These are phyloP conservation scores for Zalerion maritima DNA, from an alignment of 495 filamentous ascomycete genomes.

Conservation along the genomic window DNA sequence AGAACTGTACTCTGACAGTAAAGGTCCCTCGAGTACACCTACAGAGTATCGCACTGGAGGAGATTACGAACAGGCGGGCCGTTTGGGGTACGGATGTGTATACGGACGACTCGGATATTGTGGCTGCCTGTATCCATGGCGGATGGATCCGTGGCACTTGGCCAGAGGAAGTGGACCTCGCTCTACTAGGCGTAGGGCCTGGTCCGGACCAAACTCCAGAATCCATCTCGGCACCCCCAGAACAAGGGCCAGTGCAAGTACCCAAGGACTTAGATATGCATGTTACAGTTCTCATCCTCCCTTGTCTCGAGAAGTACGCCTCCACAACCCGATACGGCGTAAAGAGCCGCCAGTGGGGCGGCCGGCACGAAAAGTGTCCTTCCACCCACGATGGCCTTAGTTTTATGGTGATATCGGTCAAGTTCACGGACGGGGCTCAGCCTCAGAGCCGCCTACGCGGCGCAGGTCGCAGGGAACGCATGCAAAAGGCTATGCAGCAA, in stretches of 20 bases:
- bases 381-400: slow-evolving; percentile 70
- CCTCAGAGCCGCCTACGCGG: slow-evolving; percentile 39
- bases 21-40: slow-evolving; percentile 74
- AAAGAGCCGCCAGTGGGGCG: slow-evolving; percentile 59
- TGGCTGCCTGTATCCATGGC: slow-evolving; percentile 85
- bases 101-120: slow-evolving; percentile 86
- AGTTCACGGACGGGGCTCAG: slow-evolving; percentile 66
- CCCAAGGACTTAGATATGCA: slow-evolving; percentile 60
- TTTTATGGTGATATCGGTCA: slow-evolving; percentile 62
- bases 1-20: slow-evolving; percentile 82
- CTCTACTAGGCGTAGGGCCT: slow-evolving; percentile 50
- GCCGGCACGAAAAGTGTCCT: slow-evolving; percentile 19
- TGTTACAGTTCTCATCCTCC: slow-evolving; percentile 71
- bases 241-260: slow-evolving; percentile 33
- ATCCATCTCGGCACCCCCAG: slow-evolving; percentile 27
- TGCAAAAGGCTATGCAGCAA: slow-evolving; percentile 30
- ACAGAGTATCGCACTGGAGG: slow-evolving; percentile 48
- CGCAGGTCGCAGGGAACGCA: slow-evolving; percentile 31
- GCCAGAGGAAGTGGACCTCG: slow-evolving; percentile 52
- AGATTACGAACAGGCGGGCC: slow-evolving; percentile 61
- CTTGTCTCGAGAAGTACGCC: slow-evolving; percentile 59
- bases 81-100: slow-evolving; percentile 92
- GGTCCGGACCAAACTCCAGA: slow-evolving; percentile 16
- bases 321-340: slow-evolving; percentile 63
- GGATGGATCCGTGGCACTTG: slow-evolving; percentile 87